phyloP scores from a whole-genome alignment of 75 land plant species.

The Ceratopteris richardii region DNA sequence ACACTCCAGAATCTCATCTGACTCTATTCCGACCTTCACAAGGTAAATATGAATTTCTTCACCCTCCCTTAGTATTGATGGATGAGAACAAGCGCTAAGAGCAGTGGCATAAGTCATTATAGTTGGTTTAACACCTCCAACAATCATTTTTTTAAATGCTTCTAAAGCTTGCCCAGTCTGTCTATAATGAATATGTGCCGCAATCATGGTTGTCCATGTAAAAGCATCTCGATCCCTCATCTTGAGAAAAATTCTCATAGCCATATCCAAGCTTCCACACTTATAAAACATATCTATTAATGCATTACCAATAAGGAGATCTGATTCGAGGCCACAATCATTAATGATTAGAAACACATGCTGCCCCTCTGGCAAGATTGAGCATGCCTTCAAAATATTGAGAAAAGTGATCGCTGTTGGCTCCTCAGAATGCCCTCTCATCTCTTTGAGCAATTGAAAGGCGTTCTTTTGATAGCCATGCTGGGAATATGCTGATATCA shows the following conservation, averaged over 20 bases:
- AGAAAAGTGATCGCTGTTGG: neutral
- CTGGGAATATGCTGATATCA: neutral
- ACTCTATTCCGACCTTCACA: neutral
- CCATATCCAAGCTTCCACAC: conserved; percentile 10
- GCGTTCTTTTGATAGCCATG: neutral
- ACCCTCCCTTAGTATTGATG: neutral
- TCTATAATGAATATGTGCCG: neutral
- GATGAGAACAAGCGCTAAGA: neutral
- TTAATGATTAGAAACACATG: neutral
- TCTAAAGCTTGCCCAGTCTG: neutral
- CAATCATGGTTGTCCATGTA: conserved; percentile 1
- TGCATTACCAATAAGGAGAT: conserved; percentile 7
- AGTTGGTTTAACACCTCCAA: neutral
- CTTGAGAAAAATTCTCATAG: neutral
- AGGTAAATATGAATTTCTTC: neutral
- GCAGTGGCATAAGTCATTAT: conserved; percentile 5
- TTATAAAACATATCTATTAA: conserved; percentile 7
- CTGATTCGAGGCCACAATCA: conserved; percentile 6
- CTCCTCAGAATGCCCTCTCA: neutral
- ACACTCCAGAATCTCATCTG: neutral
- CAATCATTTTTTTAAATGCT: neutral
- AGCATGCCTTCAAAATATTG: neutral
- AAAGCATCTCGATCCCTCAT: conserved; percentile 3
- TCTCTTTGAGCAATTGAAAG: neutral
- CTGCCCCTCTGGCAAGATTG: neutral